These are phyloP conservation scores for Apium graveolens DNA, from an alignment of 129 eudicot species.

Conservation along the genomic window DNA sequence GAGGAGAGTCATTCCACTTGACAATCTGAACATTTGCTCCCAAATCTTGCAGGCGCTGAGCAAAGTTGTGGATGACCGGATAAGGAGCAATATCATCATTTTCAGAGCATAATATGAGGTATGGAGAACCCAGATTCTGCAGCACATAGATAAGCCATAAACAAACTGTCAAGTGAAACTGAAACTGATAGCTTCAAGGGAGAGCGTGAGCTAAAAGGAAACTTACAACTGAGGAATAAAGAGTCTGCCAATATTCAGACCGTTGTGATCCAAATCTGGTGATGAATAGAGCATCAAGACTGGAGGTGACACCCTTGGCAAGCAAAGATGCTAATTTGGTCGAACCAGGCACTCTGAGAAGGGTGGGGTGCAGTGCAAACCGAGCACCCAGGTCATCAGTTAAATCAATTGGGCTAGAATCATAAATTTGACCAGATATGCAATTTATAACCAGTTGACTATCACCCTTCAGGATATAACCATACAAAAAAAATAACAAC, in stretches of 20 bases:
- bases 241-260: slow-evolving; percentile 72
- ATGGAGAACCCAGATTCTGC: slow-evolving; percentile 69
- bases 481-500: slow-evolving; percentile 10
- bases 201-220: not conserved
- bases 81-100: slow-evolving; percentile 65
- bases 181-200: not conserved
- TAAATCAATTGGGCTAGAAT: slow-evolving; percentile 79
- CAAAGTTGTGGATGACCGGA: slow-evolving; percentile 50
- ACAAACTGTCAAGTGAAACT: not conserved
- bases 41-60: slow-evolving; percentile 51
- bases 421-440: slow-evolving; percentile 82
- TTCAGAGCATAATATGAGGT: slow-evolving; percentile 70
- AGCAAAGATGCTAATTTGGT: slow-evolving; percentile 52
- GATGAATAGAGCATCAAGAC: slow-evolving; percentile 76
- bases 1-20: slow-evolving; percentile 54
- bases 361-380: slow-evolving; percentile 52
- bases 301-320: slow-evolving; percentile 61
- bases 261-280: slow-evolving; percentile 79
- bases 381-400: slow-evolving; percentile 76
- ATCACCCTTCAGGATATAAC: slow-evolving; percentile 55
- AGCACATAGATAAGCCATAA: slow-evolving; percentile 4
- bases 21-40: slow-evolving; percentile 71
- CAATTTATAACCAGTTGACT: slow-evolving; percentile 66
- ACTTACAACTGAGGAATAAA: slow-evolving; percentile 79
- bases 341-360: slow-evolving; percentile 64